phyloP scores from a whole-genome alignment of 805 yeast species.

The Lipomyces spencermartinsiae region DNA sequence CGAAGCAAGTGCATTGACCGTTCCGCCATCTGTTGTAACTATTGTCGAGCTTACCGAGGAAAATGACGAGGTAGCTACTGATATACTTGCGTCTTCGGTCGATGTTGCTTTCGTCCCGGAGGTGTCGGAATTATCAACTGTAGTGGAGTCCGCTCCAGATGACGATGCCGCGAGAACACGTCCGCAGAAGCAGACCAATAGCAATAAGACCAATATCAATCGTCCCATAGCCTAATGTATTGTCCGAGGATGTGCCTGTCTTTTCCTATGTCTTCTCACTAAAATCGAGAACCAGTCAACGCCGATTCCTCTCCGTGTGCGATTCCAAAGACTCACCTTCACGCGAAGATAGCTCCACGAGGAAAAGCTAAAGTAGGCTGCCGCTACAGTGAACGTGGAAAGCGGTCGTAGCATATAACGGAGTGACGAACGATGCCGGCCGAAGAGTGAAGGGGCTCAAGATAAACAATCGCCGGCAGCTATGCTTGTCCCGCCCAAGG shows the following conservation, averaged over 20 bases:
- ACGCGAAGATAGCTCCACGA: neutral
- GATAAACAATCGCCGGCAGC: neutral
- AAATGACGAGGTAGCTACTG: conserved; percentile 9
- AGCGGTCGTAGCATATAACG: too few species aligned
- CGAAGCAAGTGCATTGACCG: conserved; percentile 7
- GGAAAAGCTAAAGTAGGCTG: too few species aligned
- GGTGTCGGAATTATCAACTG: neutral
- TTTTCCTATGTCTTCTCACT: neutral
- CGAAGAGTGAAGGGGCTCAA: neutral
- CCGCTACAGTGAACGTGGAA: neutral
- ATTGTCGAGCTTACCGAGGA: neutral
- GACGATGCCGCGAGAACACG: conserved; percentile 9
- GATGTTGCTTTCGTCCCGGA: too few species aligned
- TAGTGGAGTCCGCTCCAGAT: neutral
- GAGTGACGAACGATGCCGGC: neutral
- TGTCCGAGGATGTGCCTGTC: neutral
- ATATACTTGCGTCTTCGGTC: neutral
- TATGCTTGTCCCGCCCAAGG: neutral
- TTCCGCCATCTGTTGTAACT: neutral
- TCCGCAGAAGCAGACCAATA: neutral
- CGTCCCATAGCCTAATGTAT: conserved; percentile 8
- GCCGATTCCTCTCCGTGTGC: neutral
- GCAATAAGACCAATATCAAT: conserved; percentile 1
- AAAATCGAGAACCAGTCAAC: neutral
- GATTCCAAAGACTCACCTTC: neutral